Base-by-base conservation (phyloP, 768 basidiomycete genomes). In the Termitomyces sp. region DNA sequence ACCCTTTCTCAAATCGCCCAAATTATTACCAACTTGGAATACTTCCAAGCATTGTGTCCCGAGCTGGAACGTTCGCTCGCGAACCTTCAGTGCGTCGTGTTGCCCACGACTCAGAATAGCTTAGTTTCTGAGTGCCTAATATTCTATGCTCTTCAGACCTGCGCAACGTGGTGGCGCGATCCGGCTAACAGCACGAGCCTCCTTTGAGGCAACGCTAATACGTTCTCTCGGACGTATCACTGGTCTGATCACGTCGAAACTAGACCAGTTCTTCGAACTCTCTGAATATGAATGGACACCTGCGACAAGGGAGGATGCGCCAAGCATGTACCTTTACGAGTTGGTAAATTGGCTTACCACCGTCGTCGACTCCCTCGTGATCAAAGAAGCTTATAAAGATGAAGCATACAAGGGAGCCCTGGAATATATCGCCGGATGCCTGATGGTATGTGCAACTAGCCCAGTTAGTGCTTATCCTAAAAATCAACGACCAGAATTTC, bases 271-370 rank as follows among this genome's bases (percentile, higher is more conserved):
- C 78, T 96, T 97, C 71, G 97, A 94, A 62, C 80, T 96, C 47
- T 90, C 96, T 4, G 93, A 96, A 74, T 98, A 98, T 71, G 88
- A 96, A 68, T 98, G 95, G 95, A 90, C 88, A 40, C 91, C 94
- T 9, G 77, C 79, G 38, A 72, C 77, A 11, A 84, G 85, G 38
- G 89, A 92, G 70, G 80, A 83, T 60, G 86, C 86, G 40, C 94
- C 96, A 48, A 96, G 93, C 83, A 89, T 90, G 83, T 98, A 98
- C 74, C 81, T 98, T 3, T 90, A 94, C 71, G 96, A 98, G 72
- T 84, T 98, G 68, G 85, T 96, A 71, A 95, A 94, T 71, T 99
- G 96, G 91, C 81, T 98, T 56, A 96, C 90, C 43, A 97, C 96
- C 1, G 92, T 97, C 59, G 94, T 99, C 52, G 97, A 98, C 72